Percentiles rank a stretch among this genome's conserved stretches.
These are phyloP conservation scores for Powellomyces hirtus DNA, from an alignment of 192 early-diverging fungal species.

Conservation along the genomic window DNA sequence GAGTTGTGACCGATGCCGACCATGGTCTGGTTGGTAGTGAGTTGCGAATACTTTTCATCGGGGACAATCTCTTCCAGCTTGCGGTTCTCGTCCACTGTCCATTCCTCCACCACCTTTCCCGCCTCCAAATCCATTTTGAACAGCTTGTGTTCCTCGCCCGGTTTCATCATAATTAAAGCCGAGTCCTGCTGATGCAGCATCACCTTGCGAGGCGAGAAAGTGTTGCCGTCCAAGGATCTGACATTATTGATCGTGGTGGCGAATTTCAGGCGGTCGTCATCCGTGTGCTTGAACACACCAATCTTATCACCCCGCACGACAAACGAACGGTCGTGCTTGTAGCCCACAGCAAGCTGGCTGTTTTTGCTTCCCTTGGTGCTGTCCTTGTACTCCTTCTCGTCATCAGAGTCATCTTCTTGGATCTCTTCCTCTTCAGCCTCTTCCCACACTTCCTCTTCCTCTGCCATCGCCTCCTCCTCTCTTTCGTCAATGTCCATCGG, in stretches of 20 bases:
- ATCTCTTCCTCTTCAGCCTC: constrained; percentile 51
- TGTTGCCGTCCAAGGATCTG: constrained; percentile 50
- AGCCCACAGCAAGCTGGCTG: constrained; percentile 78
- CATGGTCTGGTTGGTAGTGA: constrained; percentile 71
- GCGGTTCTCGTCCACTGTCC: constrained; percentile 78
- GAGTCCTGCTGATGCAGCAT: constrained; percentile 88
- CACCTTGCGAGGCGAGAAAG: constrained; percentile 70
- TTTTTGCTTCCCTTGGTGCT: constrained; percentile 50
- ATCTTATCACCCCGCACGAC: constrained; percentile 86
- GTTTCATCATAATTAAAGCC: constrained; percentile 73
- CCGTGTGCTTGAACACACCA: constrained; percentile 79
- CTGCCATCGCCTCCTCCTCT: constrained; percentile 30
- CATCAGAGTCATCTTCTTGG: constrained; percentile 37
- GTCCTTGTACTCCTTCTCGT: constrained; percentile 22
- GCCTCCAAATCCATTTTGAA: constrained; percentile 89
- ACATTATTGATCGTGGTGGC: constrained; percentile 79
- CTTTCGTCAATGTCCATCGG: constrained; percentile 56
- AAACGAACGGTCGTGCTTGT: constrained; percentile 84
- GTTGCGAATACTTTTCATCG: constrained; percentile 73
- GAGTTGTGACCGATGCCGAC: constrained; percentile 80
- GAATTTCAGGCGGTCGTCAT: constrained; percentile 72
- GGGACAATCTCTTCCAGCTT: constrained; percentile 68
- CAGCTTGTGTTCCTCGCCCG: constrained; percentile 65
- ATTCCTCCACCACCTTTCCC: constrained; percentile 93
- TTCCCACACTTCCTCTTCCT: constrained; percentile 30